phyloP scores from a whole-genome alignment of 495 filamentous ascomycete genomes.

The Neurospora africana region DNA sequence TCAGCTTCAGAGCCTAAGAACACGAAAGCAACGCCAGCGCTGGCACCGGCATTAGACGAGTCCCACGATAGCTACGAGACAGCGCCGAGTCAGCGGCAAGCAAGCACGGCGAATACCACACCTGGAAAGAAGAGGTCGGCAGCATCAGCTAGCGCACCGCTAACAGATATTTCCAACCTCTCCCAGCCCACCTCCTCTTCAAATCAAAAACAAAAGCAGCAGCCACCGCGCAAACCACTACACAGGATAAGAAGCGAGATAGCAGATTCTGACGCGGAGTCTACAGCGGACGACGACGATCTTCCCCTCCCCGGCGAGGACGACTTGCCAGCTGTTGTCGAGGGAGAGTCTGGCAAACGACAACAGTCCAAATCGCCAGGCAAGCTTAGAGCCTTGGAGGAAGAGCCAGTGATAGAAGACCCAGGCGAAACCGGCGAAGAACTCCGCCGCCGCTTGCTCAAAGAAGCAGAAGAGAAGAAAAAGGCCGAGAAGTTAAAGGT shows the following conservation, averaged over 20 bases:
- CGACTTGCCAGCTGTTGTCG: not conserved
- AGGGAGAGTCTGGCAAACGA: not conserved
- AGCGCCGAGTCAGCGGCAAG: constrained; percentile 25
- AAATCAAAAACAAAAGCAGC: constrained; percentile 5
- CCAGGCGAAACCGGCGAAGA: not conserved
- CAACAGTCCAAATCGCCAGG: not conserved
- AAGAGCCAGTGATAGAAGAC: not conserved
- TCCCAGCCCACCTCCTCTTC: constrained; percentile 21
- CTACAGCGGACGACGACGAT: constrained; percentile 6
- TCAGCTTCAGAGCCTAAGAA: not conserved
- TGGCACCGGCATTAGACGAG: not conserved
- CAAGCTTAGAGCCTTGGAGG: not conserved
- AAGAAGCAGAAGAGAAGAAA: not conserved
- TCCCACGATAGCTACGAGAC: constrained; percentile 23
- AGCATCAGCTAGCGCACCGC: constrained; percentile 4
- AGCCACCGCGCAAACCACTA: constrained; percentile 5
- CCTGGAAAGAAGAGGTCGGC: not conserved
- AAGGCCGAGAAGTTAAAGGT: not conserved
- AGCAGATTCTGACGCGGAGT: constrained; percentile 30
- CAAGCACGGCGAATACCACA: constrained; percentile 4
- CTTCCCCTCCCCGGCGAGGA: not conserved
- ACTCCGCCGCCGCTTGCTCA: not conserved
- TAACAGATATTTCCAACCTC: constrained; percentile 15
- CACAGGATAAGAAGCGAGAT: constrained; percentile 25
- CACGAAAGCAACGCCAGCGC: not conserved